Base-by-base conservation (phyloP, 352 stramenopile genomes). In the Aphanomyces cochlioides region DNA sequence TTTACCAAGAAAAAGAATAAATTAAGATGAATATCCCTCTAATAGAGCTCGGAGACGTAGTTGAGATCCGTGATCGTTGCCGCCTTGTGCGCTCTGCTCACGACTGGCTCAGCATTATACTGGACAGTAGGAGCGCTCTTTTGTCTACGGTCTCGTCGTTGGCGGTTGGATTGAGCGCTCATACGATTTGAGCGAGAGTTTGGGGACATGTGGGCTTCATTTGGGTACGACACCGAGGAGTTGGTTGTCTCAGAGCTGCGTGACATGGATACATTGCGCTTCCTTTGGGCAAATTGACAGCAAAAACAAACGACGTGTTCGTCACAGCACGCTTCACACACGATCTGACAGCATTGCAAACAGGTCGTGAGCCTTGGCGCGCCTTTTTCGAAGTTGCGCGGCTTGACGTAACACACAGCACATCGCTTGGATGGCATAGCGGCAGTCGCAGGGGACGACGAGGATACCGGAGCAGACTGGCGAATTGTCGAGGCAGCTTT, bases 261-360 rank as follows among this genome's bases (percentile, higher is more conserved):
- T 58, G n/a, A 13, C 8, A 58, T 19, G 8, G 50, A 58, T 19
- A 19, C 50, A 58, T 58, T 58, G 50, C 50, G 50, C 50, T 58
- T 58, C n/a, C 50, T n/a, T 34, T 38, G 28, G 8, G n/a, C 50
- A 58, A 58, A 8, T 8, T 38, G 50, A 3, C 50, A 58, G 8
- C 50, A 34, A 8, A 34, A 34, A 19, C n/a, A 10, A n/a, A 34
- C 37, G 8, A 58, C 8, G n/a, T n/a, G 37, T 34, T 38, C 8
- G 50, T 58, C 50, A 34, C 8, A 21, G 50, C 50, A 58, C 8
- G 50, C 50, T 19, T 10, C 8, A 34, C 50, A 58, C 8, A 58
- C 50, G 50, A 58, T 34, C 8, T 58, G 50, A 34, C 8, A 10
- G n/a, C 50, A 58, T 19, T n/a, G n/a, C 8, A 58, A n/a, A 58